These are phyloP conservation scores for Entoloma clypeatum DNA, from an alignment of 1,284 basidiomycete genomes.

Conservation along the genomic window DNA sequence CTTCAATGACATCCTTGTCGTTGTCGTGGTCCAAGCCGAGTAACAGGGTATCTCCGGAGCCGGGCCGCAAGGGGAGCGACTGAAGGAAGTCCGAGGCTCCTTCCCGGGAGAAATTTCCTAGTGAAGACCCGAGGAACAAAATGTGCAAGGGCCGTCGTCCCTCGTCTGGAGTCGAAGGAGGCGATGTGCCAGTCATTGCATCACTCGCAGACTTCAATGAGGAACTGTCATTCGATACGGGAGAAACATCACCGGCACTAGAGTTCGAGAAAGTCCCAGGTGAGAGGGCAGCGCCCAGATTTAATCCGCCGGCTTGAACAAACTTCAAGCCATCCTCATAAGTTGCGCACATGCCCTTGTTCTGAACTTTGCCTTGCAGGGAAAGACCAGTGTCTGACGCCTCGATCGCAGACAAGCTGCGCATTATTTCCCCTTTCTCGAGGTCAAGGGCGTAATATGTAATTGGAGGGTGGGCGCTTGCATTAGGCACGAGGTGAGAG, in stretches of 20 bases:
- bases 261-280: conserved; percentile 6
- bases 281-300: conserved; percentile 9
- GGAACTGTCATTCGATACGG: conserved; percentile 27
- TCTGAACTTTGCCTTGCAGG: conserved; percentile 67
- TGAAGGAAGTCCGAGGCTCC: conserved; percentile 76
- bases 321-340: conserved; percentile 81
- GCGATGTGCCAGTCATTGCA: conserved; percentile 24
- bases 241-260: conserved; percentile 24
- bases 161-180: conserved; percentile 30
- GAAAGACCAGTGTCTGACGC: conserved; percentile 60
- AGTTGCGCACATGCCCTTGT: conserved; percentile 85
- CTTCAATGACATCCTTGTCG: conserved; percentile 60
- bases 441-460: conserved; percentile 95
- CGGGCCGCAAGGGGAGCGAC: conserved; percentile 74
- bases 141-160: conserved; percentile 61
- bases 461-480: conserved; percentile 45
- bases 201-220: conserved; percentile 22
- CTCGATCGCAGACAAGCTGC: conserved; percentile 72
- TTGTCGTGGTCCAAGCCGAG: conserved; percentile 88
- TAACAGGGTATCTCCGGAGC: conserved; percentile 66
- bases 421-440: conserved; percentile 80
- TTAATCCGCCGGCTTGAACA: conserved; percentile 57
- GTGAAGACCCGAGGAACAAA: conserved; percentile 90
- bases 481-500: conserved; percentile 44
- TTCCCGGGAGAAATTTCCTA: conserved; percentile 87